Evolutionary conservation across 2,329 filamentous ascomycete species (phyloP), one percentile per base, ranked within the genome.

Genomic region (Beauveria varroae): DNA sequence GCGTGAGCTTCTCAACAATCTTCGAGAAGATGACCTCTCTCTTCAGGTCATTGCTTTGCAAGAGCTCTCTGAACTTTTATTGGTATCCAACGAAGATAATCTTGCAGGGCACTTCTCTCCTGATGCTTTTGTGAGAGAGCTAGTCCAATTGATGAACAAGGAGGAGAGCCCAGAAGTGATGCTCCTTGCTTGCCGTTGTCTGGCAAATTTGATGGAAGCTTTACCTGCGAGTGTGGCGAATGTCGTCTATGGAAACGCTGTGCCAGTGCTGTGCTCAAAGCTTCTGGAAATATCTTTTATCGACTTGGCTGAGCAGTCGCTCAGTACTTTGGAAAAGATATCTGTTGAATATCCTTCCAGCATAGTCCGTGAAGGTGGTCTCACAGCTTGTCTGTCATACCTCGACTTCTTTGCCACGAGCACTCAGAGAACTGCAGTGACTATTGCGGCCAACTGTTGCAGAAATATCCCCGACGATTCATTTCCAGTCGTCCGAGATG

Each of bases 181-280:
- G 93, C 86, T 99, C 14, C 81, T 98, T 63, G 93, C 95, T 22
- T 99, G 95, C 71, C 89, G 96, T 63, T 98, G 91, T 74, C 83
- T 99, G 68, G 95, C 95, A 63, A 98, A 99, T 72, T 76, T 99
- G 60, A 99, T 99, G 95, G 95, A 99, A 73, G 96, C 93, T 28
- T 79, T 99, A 34, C 93, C 95, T 22, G 88, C 91, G 40, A 93
- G 93, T 62, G 95, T 95, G 54, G 90, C 92, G 14, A 97, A 96
- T 71, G 92, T 99, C 16, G 95, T 98, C 4, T 98, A 98, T 71
- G 93, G 93, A n/a, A 91, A 92, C 55, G 95, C 95, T 40, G 95
- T 99, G 5, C 93, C 95, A 2, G 87, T 99, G 14, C 79, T 99
- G 28, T 98, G 95, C 76, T 90, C 93, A 71, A 99, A 98, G 75